Base-by-base conservation (phyloP, 768 basidiomycete species). In the Pleurotus ostreatus region DNA sequence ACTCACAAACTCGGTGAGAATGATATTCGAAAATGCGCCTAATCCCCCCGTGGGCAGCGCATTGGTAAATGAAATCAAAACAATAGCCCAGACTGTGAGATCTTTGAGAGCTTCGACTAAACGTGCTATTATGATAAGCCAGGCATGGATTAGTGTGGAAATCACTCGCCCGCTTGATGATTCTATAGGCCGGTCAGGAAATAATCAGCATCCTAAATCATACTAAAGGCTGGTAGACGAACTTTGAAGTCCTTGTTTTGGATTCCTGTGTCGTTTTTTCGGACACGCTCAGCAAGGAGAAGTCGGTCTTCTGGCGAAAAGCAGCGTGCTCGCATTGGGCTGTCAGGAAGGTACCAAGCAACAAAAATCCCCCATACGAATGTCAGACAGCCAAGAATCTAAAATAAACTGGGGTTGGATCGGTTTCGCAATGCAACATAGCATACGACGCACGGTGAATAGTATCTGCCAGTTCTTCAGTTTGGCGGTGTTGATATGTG, bases 1-100 rank as follows among this genome's bases (percentile, higher is more conserved):
- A 57, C 71, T 55, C 59, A 75, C 74, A 54, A 78, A 78, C 34
- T 72, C 74, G 23, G 70, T 76, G 48, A 81, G 60, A 56, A 81
- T 79, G 57, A 82, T 75, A 60, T 81, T 80, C n/a, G 75, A 74
- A 64, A 79, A 82, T 2, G 78, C 77, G 12, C 78, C 76, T 30
- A 81, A 62, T 0, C 79, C 78, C 48, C 76, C 75, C 9, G 77
- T 76, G 22, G 77, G 76, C 43, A 80, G 64, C 5, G 74, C 77
- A 60, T 78, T 77, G 12, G 77, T 74, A 58, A 79, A 75, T 2
- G 78, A 77, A n/a, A 78, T 71, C 20, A 80, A 49, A 5, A 73
- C 69, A 51, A 79, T 69, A 5, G 71, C 66, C 77, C 79, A 79
- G 6, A 80, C 76, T 13, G 71, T 74, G 0, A 74, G 72, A 58